Conservation (phyloP, 257 asterid species). For the Phtheirospermum japonicum region DNA sequence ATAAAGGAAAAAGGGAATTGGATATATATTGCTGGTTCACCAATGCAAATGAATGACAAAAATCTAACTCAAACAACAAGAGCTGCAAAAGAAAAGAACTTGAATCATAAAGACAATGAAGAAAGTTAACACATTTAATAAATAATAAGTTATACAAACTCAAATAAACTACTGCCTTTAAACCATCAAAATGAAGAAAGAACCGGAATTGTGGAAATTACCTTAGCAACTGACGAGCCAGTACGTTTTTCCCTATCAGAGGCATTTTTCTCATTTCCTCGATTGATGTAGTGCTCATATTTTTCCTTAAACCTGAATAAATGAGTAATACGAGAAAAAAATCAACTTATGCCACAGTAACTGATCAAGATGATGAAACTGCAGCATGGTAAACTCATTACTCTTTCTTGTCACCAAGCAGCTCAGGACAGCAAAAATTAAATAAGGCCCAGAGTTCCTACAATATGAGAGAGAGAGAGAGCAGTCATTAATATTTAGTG, state of each 20-base stretch:
- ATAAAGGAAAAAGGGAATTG: too few relatives aligned
- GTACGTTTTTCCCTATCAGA: conserved; percentile 83
- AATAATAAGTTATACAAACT: conserved; percentile 6
- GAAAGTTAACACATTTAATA: not conserved
- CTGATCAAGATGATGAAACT: conserved; percentile 16
- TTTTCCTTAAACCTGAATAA: conserved; percentile 72
- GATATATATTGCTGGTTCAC: not conserved
- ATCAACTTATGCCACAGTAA: conserved; percentile 18
- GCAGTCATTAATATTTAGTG: conserved; percentile 9
- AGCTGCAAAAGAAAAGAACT: not conserved
- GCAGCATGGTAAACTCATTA: conserved; percentile 32
- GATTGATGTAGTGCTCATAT: conserved; percentile 68
- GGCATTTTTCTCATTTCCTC: conserved; percentile 91
- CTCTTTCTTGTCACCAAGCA: conserved; percentile 89
- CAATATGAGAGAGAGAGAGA: conserved; percentile 23
- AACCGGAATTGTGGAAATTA: conserved; percentile 32
- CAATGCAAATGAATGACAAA: not conserved
- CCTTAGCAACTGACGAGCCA: conserved; percentile 94
- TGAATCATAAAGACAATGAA: not conserved
- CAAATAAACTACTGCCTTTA: conserved; percentile 10
- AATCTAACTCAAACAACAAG: not conserved
- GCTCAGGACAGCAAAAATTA: conserved; percentile 84
- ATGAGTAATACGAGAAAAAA: conserved; percentile 11
- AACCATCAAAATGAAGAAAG: conserved; percentile 12
- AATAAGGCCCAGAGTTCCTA: conserved; percentile 97